Base-by-base conservation (phyloP, 805 yeast genomes). In the Kockiozyma suomiensis region DNA sequence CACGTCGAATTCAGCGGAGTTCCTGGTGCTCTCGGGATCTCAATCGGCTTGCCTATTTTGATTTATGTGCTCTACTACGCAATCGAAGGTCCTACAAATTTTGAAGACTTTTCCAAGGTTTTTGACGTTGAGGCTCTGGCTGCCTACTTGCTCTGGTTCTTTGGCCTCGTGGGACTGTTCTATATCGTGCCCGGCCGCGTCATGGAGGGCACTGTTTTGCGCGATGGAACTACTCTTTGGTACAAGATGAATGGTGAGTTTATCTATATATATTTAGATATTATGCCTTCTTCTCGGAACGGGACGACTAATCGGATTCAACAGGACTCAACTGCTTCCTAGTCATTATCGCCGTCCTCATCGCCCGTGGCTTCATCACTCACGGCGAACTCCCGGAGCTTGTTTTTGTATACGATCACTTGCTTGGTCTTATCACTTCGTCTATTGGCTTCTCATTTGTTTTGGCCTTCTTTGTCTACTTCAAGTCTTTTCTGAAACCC, bases 221-320 rank as follows among this genome's bases (percentile, higher is more conserved):
- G 97, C 69, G 96, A 91, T 72, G 94, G 94, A 1, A 79, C 88
- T 0, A 73, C 74, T 50, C 79, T 93, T 62, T 70, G 72, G 19
- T 93, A 93, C 76, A 85, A 87, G 70, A 88, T 94, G 76, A 93
- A 94, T 71, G 98, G 98, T 12, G 73, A 79, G 15, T 19, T 2
- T 5, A 5, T 26, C 50, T n/a, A 45, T 37, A 4, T n/a, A 45
- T 37, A 4, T 7, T 52, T 19, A 8, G 32, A 41, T 28, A 2
- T 35, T 23, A 41, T 19, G 33, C 12, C 8, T 17, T 19, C 8
- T 13, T n/a, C 10, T 28, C n/a, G 40, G 37, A 33, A 33, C 28
- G 10, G 12, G 6, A 21, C 30, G 23, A 30, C n/a, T n/a, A n/a
- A n/a, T n/a, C n/a, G n/a, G n/a, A 48, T 45, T 21, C 35, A 26